A percentile compares a stretch with the other conserved stretches of the same genome.
Evolutionary conservation across 345 rosid genomes (phyloP).

Genomic region (Gossypioides kirkii): DNA sequence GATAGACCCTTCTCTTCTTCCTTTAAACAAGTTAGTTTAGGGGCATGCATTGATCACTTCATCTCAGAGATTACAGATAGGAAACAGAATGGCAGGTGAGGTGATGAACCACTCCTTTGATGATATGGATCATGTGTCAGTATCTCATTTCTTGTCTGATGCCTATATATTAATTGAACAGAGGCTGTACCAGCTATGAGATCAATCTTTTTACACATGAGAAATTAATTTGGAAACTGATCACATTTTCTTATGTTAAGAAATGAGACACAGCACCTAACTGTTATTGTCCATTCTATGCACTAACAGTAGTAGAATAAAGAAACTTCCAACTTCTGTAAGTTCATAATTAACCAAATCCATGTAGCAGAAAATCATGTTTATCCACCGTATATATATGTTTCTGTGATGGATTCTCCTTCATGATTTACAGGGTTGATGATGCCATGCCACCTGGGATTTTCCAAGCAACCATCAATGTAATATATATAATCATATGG

Average conservation of each 20-base stretch:
- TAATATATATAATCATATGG: too few relatives aligned
- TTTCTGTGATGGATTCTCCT: conserved; percentile 41
- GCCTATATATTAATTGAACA: not conserved
- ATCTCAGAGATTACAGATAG: too few relatives aligned
- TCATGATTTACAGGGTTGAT: conserved; percentile 40
- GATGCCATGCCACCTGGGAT: too few relatives aligned
- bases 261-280: too few relatives aligned
- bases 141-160: not conserved
- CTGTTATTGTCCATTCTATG: conserved; percentile 26
- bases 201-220: not conserved
- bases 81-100: not conserved
- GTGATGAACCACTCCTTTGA: not conserved
- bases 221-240: not conserved
- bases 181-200: not conserved
- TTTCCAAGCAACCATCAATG: not conserved
- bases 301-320: too few relatives aligned
- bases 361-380: conserved; percentile 68
- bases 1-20: conserved; percentile 33
- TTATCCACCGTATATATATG: conserved; percentile 51
- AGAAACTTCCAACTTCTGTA: too few relatives aligned
- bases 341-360: conserved; percentile 59
- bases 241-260: too few relatives aligned
- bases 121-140: conserved; percentile 1
- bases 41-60: not conserved
- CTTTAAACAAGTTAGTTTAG: not conserved